Conservation (phyloP, 2,329 filamentous ascomycete species). For the Colletotrichum sp. region DNA sequence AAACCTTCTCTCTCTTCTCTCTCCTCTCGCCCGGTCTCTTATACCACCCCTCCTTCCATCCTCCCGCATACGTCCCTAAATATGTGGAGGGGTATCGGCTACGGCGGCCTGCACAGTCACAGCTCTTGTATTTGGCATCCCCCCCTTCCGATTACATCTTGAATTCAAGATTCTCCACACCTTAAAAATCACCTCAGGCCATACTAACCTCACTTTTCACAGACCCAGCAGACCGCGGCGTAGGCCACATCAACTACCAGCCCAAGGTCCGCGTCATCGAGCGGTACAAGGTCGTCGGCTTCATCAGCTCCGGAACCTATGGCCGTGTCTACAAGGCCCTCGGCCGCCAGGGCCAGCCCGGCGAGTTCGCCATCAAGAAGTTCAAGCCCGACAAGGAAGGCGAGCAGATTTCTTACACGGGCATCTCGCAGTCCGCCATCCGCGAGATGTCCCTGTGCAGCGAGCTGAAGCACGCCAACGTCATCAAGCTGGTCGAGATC, state of each 20-base stretch:
- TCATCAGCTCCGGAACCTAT: constrained; percentile 98
- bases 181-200: constrained; percentile 23
- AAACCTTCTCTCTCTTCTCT: neutral
- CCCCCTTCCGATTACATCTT: neutral
- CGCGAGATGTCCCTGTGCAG: constrained; percentile 98
- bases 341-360: constrained; percentile 72
- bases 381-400: constrained; percentile 99
- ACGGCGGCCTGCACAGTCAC: constrained; percentile 23
- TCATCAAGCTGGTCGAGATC: constrained; percentile 91
- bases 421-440: constrained; percentile 95
- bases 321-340: constrained; percentile 96
- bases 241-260: constrained; percentile 58
- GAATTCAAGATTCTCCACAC: neutral
- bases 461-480: constrained; percentile 86
- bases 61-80: neutral
- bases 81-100: constrained; percentile 24
- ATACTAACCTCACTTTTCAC: constrained; percentile 39
- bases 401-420: constrained; percentile 91
- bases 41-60: neutral
- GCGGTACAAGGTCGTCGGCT: constrained; percentile 94
- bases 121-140: constrained; percentile 18
- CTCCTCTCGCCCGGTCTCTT: neutral
- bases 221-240: constrained; percentile 60
- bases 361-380: constrained; percentile 98
- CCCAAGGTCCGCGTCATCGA: constrained; percentile 89